Evolutionary conservation across 176 grass and related monocot species (phyloP).

Genomic region (Juncus effusus): DNA sequence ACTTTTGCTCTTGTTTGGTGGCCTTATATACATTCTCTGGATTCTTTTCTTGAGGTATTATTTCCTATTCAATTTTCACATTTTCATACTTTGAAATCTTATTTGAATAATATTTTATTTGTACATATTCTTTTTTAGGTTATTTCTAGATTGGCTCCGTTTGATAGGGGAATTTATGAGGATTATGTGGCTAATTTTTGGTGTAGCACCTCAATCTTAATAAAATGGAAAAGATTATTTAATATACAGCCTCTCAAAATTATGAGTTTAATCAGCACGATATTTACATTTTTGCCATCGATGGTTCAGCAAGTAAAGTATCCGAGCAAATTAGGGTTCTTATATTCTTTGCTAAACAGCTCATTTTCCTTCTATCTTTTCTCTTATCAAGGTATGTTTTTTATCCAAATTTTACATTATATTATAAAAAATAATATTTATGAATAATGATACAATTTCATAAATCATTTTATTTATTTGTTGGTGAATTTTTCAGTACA

Average conservation of each 20-base stretch:
- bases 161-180: constrained; percentile 93
- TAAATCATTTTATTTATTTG: background rate
- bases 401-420: background rate
- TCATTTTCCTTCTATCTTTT: constrained; percentile 91
- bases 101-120: constrained; percentile 16
- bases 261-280: constrained; percentile 60
- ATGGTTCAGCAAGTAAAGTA: constrained; percentile 79
- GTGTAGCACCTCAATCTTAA: constrained; percentile 84
- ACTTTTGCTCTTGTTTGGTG: constrained; percentile 85
- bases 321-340: constrained; percentile 79
- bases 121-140: constrained; percentile 38
- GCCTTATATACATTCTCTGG: constrained; percentile 78
- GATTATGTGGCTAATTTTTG: constrained; percentile 98
- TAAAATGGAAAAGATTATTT: constrained; percentile 90
- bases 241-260: constrained; percentile 57
- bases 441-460: background rate
- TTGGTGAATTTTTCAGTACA: constrained; percentile 60
- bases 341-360: constrained; percentile 72
- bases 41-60: constrained; percentile 60
- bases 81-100: constrained; percentile 4
- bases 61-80: constrained; percentile 5
- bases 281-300: constrained; percentile 81
- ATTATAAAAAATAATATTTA: background rate
- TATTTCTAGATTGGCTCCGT: constrained; percentile 71
- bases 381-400: constrained; percentile 79